These are phyloP conservation scores for Prunus davidiana DNA, from an alignment of 306 rosid species.

Conservation along the genomic window DNA sequence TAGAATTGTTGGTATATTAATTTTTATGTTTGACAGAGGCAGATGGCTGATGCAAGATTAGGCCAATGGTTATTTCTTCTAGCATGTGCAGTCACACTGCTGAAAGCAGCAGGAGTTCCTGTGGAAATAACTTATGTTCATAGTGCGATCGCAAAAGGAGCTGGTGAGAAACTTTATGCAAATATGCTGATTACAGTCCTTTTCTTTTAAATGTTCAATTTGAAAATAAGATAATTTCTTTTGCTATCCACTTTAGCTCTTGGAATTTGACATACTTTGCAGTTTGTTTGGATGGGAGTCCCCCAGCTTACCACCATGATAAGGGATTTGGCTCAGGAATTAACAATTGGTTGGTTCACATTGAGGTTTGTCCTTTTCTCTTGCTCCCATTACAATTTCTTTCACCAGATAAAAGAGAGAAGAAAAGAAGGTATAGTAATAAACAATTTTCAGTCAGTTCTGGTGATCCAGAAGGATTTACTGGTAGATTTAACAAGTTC, in stretches of 20 bases:
- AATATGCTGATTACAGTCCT: neutral
- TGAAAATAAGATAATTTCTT: neutral
- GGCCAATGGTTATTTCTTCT: conserved; percentile 48
- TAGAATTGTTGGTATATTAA: neutral
- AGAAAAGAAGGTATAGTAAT: neutral
- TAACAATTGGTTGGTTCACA: conserved; percentile 71
- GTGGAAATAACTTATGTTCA: conserved; percentile 66
- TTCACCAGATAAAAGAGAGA: neutral
- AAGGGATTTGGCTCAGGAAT: conserved; percentile 76
- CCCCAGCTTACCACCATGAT: conserved; percentile 87
- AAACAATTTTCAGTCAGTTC: neutral
- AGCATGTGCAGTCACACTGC: conserved; percentile 33
- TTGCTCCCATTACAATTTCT: conserved; percentile 4
- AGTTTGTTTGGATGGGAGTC: conserved; percentile 98
- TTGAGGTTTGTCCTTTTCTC: conserved; percentile 68
- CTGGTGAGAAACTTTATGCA: conserved; percentile 52
- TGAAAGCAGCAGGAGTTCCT: conserved; percentile 46
- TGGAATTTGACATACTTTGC: conserved; percentile 27
- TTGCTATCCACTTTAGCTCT: neutral
- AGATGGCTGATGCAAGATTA: conserved; percentile 52
- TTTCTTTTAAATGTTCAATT: neutral
- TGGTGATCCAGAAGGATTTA: neutral
- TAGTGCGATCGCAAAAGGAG: conserved; percentile 76
- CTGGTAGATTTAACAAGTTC: neutral
- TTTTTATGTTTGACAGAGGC: conserved; percentile 21